These are phyloP conservation scores for Trypanosoma brucei DNA, from an alignment of 208 protist genomes.

Conservation along the genomic window DNA sequence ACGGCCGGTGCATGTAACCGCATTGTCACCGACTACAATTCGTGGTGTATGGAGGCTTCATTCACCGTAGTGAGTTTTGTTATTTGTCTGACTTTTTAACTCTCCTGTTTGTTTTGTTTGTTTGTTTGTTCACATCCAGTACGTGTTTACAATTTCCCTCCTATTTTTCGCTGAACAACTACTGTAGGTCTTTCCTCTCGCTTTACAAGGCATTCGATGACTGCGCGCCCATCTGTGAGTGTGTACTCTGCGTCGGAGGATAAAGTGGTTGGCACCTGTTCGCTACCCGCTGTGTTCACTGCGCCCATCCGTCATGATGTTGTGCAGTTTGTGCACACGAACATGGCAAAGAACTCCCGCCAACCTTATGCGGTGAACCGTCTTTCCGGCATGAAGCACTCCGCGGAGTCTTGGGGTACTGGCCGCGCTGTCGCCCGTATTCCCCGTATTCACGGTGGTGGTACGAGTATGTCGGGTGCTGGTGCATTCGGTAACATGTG, in stretches of 20 bases:
- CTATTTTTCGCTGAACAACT: not conserved
- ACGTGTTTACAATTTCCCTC: not conserved
- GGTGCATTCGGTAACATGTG: conserved; percentile 99
- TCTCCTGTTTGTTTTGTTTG: not conserved
- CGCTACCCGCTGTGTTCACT: conserved; percentile 82
- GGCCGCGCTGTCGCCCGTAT: conserved; percentile 99
- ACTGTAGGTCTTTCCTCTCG: conserved; percentile 23
- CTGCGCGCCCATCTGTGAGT: conserved; percentile 80
- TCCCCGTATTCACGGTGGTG: conserved; percentile 97
- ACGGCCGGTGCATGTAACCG: too few relatives aligned
- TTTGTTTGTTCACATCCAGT: not conserved
- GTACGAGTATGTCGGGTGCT: conserved; percentile 97
- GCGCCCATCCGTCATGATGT: conserved; percentile 82
- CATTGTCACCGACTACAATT: too few relatives aligned
- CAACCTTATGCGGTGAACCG: conserved; percentile 96
- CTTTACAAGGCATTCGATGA: conserved; percentile 42
- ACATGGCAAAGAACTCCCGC: conserved; percentile 97
- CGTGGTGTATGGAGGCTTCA: too few relatives aligned
- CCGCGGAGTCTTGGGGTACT: conserved; percentile 99
- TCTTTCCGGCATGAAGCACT: conserved; percentile 95
- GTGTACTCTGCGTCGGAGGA: conserved; percentile 84
- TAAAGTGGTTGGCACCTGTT: conserved; percentile 64
- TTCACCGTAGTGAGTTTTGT: too few relatives aligned
- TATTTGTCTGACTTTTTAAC: too few relatives aligned
- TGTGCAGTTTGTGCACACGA: conserved; percentile 94